A percentile compares a stretch with the other conserved stretches of the same genome.
These are phyloP conservation scores for Hygrophorus pudorinus DNA, from an alignment of 768 basidiomycete species.

Conservation along the genomic window DNA sequence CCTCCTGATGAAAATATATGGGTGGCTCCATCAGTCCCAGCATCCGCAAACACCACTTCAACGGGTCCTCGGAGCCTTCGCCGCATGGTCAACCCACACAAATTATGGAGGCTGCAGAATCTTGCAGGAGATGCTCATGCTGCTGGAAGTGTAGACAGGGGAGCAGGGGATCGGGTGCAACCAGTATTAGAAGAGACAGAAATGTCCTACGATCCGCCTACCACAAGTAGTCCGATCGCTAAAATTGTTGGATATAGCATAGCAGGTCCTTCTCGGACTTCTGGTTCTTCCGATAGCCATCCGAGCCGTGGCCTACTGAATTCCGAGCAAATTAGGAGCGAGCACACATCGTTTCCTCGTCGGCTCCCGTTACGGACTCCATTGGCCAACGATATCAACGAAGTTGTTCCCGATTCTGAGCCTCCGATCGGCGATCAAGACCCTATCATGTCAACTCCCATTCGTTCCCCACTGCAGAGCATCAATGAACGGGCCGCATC, in stretches of 20 bases:
- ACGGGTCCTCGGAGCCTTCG: slow-evolving; percentile 11
- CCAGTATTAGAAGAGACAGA: no score
- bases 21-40: neutral
- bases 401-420: slow-evolving; percentile 59
- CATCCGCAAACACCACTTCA: neutral
- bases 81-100: slow-evolving; percentile 17
- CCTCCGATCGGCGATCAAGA: slow-evolving; percentile 26
- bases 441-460: slow-evolving; percentile 2
- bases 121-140: slow-evolving; percentile 5
- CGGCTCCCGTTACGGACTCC: neutral
- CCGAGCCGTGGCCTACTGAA: neutral
- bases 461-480: slow-evolving; percentile 2
- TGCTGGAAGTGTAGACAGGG: neutral
- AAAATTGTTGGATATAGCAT: no score
- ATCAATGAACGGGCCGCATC: neutral
- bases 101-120: slow-evolving; percentile 20
- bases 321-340: neutral
- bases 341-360: no score
- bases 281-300: no score
- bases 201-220: no score
- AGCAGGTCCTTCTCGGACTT: no score
- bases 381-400: slow-evolving; percentile 23
- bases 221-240: no score
- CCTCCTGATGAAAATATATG: neutral
- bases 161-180: neutral